Percentiles rank a stretch among this genome's conserved stretches.
These are phyloP conservation scores for Pascua sp. DNA, from an alignment of 1,284 basidiomycete species.

Conservation along the genomic window DNA sequence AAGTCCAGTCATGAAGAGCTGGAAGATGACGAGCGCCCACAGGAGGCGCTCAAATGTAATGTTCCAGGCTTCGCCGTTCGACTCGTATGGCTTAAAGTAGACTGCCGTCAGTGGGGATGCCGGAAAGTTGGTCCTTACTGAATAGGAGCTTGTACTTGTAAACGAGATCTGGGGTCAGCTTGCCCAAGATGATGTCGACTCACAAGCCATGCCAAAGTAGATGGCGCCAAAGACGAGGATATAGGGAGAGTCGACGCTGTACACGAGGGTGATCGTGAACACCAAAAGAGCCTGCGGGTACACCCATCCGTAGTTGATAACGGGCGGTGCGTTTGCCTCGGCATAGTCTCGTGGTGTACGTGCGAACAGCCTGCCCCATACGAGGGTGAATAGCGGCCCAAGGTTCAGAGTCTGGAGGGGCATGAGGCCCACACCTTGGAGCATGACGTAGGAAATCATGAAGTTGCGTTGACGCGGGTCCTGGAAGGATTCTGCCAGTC, in stretches of 20 bases:
- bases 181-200: conserved; percentile 9
- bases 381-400: conserved; percentile 72
- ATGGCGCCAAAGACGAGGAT: conserved; percentile 91
- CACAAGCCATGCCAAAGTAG: conserved; percentile 84
- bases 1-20: conserved; percentile 87
- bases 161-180: conserved; percentile 60
- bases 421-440: conserved; percentile 90
- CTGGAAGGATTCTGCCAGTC: conserved; percentile 75
- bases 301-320: conserved; percentile 87
- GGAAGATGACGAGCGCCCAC: conserved; percentile 81
- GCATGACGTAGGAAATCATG: conserved; percentile 90
- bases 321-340: conserved; percentile 93
- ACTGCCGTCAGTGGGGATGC: conserved; percentile 22
- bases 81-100: conserved; percentile 51
- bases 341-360: conserved; percentile 66
- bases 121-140: conserved; percentile 33
- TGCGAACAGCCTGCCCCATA: conserved; percentile 56
- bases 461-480: conserved; percentile 68
- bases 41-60: conserved; percentile 81
- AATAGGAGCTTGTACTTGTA: conserved; percentile 98
- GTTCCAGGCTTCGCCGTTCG: conserved; percentile 65
- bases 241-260: conserved; percentile 90
- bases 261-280: conserved; percentile 90
- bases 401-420: conserved; percentile 88
- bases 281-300: conserved; percentile 94